Conservation (phyloP, 2,329 filamentous ascomycete species). For the Neonectria magnoliae region DNA sequence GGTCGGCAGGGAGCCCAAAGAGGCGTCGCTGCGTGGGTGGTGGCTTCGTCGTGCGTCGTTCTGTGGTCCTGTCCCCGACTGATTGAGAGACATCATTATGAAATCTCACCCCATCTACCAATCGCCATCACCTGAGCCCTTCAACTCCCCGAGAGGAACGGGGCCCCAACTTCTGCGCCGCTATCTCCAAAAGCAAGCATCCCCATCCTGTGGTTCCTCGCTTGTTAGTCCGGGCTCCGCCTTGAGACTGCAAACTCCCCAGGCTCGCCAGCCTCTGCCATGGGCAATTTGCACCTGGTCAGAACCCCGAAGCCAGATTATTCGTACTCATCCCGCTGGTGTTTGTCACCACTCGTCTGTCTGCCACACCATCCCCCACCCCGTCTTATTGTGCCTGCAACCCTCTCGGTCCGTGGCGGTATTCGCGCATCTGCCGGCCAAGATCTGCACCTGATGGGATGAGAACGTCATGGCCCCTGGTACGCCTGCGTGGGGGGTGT, state of each 20-base stretch:
- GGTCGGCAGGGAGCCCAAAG: constrained; percentile 15
- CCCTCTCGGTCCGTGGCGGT: constrained; percentile 14
- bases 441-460: constrained; percentile 36
- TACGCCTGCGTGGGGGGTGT: constrained; percentile 26
- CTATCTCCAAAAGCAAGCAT: constrained; percentile 33
- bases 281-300: constrained; percentile 2
- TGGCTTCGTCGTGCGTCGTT: constrained; percentile 15
- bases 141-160: constrained; percentile 40
- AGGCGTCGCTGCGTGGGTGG: constrained; percentile 13
- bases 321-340: constrained; percentile 10
- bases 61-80: constrained; percentile 11
- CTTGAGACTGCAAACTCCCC: constrained; percentile 19
- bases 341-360: constrained; percentile 9
- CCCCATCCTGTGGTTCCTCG: constrained; percentile 33
- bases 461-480: constrained; percentile 38
- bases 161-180: constrained; percentile 26
- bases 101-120: constrained; percentile 28
- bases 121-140: constrained; percentile 21
- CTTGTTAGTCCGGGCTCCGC: constrained; percentile 23
- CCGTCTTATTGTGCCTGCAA: constrained; percentile 10
- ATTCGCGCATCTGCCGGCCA: constrained; percentile 33
- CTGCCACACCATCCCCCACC: constrained; percentile 11
- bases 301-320: constrained; percentile 1
- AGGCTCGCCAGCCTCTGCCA: background rate
- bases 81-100: constrained; percentile 28